Evolutionary conservation across 176 grass and related monocot genomes (phyloP).

Genomic region (Bonia amplexicaulis): DNA sequence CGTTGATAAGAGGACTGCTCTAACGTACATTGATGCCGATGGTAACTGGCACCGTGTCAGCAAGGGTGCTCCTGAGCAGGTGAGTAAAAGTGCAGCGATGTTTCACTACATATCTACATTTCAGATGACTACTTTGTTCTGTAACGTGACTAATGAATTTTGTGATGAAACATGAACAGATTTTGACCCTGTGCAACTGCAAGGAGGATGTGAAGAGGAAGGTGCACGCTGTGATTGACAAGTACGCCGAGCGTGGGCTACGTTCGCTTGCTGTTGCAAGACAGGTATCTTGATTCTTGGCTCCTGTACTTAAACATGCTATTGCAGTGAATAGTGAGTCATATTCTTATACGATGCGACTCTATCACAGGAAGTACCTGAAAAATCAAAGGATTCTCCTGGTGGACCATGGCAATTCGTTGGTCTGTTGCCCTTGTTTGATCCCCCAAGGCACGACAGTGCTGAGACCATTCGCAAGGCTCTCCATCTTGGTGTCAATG

Average conservation of each 20-base stretch:
- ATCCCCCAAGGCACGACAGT: constrained; percentile 96
- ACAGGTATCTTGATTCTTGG: constrained; percentile 50
- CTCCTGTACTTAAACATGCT: neutral
- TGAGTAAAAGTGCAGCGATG: constrained; percentile 1
- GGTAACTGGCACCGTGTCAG: constrained; percentile 92
- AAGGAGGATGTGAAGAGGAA: constrained; percentile 83
- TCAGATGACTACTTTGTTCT: neutral
- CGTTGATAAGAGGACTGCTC: constrained; percentile 94
- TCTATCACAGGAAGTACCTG: constrained; percentile 84
- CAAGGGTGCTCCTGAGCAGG: constrained; percentile 98
- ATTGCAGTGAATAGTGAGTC: neutral
- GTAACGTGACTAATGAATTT: constrained; percentile 23
- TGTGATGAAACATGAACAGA: constrained; percentile 47
- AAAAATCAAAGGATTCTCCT: constrained; percentile 67
- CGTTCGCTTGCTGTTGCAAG: constrained; percentile 85
- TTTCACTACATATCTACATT: neutral
- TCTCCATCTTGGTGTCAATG: constrained; percentile 93
- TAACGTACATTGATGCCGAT: constrained; percentile 77
- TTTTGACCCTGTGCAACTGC: constrained; percentile 75
- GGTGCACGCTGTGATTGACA: constrained; percentile 71
- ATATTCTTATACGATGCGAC: constrained; percentile 20
- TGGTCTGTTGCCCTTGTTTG: constrained; percentile 86
- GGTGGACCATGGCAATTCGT: constrained; percentile 95
- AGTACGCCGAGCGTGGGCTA: constrained; percentile 94
- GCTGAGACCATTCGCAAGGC: constrained; percentile 97